Evolutionary conservation across 352 stramenopile genomes (phyloP).

Genomic region (Phytopythium chamaehyphon): DNA sequence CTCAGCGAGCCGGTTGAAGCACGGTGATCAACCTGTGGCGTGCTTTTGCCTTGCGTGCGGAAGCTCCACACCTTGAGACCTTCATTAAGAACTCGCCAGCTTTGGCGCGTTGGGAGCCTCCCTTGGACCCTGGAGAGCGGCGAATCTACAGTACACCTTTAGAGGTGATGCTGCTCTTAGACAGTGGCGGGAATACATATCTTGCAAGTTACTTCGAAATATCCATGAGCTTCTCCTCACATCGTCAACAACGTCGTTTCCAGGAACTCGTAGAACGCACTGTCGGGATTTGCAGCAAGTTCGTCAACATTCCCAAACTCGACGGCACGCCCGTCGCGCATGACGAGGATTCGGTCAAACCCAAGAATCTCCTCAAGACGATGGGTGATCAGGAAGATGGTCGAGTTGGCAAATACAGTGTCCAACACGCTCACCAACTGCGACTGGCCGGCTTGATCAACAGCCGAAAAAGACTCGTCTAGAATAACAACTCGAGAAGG

Average conservation of each 20-base stretch:
- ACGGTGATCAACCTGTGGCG: no score
- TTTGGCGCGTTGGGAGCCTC: no score
- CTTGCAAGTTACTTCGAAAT: no score
- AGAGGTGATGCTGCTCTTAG: no score
- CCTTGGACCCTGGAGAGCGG: no score
- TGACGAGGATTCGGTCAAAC: slow-evolving; percentile 33
- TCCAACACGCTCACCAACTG: slow-evolving; percentile 81
- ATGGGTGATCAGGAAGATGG: slow-evolving; percentile 96
- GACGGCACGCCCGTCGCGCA: slow-evolving; percentile 24
- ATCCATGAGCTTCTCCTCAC: no score
- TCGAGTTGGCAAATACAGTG: slow-evolving; percentile 88
- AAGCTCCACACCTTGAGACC: no score
- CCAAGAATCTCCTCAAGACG: slow-evolving; percentile 88
- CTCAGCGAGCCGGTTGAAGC: no score
- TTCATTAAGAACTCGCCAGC: no score
- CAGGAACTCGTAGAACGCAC: slow-evolving; percentile 45
- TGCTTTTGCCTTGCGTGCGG: no score
- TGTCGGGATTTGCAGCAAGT: slow-evolving; percentile 29
- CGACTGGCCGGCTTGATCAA: slow-evolving; percentile 52
- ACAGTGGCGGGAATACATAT: no score
- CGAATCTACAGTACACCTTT: no score
- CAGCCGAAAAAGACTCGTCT: slow-evolving; percentile 82
- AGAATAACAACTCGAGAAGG: slow-evolving; percentile 86
- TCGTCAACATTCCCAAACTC: slow-evolving; percentile 42
- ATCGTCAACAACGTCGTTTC: slow-evolving; percentile 43